Evolutionary conservation across 441 rosid species (phyloP).

Genomic region (Pelargonium myrrhifolium): DNA sequence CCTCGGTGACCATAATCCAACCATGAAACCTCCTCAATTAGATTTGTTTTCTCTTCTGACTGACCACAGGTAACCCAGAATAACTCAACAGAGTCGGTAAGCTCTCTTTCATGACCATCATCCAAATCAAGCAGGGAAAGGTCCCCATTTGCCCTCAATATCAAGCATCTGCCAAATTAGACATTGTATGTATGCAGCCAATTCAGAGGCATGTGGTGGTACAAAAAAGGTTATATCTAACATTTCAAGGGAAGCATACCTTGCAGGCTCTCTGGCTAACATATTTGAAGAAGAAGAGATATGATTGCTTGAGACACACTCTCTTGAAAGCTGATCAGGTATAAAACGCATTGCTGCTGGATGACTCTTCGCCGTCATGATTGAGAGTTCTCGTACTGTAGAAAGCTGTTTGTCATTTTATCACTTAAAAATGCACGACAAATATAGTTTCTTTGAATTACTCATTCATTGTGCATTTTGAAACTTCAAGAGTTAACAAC

Average conservation of each 20-base stretch:
- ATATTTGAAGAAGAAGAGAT: constrained; percentile 41
- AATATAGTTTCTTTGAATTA: constrained; percentile 31
- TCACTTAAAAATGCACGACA: constrained; percentile 82
- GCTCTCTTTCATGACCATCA: constrained; percentile 96
- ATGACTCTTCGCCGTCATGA: constrained; percentile 99
- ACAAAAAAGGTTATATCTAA: constrained; percentile 20
- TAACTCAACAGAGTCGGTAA: constrained; percentile 90
- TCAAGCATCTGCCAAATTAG: constrained; percentile 65
- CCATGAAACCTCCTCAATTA: constrained; percentile 97
- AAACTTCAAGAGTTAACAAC: constrained; percentile 18
- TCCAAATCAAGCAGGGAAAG: constrained; percentile 95
- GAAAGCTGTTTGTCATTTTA: constrained; percentile 99
- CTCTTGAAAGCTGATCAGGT: constrained; percentile 76
- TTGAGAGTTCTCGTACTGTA: constrained; percentile 99
- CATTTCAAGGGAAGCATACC: constrained; percentile 38
- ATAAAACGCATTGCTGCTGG: constrained; percentile 98
- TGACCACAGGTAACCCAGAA: constrained; percentile 99
- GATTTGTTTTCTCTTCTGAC: constrained; percentile 74
- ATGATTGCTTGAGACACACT: constrained; percentile 35
- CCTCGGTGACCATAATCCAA: constrained; percentile 95
- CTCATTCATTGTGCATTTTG: constrained; percentile 19
- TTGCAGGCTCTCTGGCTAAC: constrained; percentile 67
- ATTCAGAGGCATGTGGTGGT: constrained; percentile 24
- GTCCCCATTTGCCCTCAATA: constrained; percentile 88
- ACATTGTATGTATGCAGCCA: not conserved